Evolutionary conservation across 306 rosid species (phyloP).

Genomic region (Arachis stenosperma): DNA sequence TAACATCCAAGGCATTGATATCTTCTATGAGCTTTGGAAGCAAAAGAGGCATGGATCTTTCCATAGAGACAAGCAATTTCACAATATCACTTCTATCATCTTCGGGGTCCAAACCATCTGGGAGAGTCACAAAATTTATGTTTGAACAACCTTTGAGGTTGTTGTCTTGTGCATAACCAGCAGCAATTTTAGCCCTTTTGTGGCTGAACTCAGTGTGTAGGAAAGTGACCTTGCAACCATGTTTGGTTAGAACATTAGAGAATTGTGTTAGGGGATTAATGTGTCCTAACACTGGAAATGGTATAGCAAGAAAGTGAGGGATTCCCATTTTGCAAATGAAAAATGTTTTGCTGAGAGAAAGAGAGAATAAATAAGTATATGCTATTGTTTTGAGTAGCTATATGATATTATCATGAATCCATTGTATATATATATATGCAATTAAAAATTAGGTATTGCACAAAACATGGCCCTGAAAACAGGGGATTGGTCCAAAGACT

Average conservation of each 20-base stretch:
- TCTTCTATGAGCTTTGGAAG: conserved; percentile 51
- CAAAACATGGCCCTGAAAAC: no score
- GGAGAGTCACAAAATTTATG: conserved; percentile 36
- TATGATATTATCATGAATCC: no score
- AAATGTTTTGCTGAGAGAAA: not conserved
- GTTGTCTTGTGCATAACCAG: not conserved
- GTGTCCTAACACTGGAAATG: conserved; percentile 53
- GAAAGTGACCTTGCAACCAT: conserved; percentile 51
- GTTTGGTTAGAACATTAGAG: conserved; percentile 32
- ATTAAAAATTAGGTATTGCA: no score
- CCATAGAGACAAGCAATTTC: conserved; percentile 18
- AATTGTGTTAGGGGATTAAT: conserved; percentile 51
- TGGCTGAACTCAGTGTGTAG: conserved; percentile 45
- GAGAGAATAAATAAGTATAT: no score
- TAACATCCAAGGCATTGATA: conserved; percentile 28
- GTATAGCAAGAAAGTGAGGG: conserved; percentile 46
- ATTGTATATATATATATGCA: no score
- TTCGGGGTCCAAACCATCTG: conserved; percentile 47
- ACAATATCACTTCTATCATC: conserved; percentile 40
- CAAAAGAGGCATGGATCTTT: conserved; percentile 39
- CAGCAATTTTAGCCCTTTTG: not conserved
- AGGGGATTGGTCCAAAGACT: no score
- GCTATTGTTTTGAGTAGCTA: no score
- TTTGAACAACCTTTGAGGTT: not conserved
- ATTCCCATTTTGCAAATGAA: conserved; percentile 30